These are phyloP conservation scores for Vigna reflexopilosa DNA, from an alignment of 306 rosid genomes.

Conservation along the genomic window DNA sequence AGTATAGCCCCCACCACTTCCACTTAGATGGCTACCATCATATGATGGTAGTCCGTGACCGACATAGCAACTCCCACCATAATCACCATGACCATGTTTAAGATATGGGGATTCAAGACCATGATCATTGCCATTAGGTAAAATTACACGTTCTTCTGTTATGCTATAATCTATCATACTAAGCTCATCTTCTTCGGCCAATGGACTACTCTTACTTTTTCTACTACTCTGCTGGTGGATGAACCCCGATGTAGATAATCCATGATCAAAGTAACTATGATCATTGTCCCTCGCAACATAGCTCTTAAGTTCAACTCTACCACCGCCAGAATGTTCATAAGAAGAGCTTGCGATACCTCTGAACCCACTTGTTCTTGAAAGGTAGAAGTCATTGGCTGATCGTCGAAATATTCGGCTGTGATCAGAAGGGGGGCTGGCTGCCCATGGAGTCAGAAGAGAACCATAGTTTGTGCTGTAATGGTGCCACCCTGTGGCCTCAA, in stretches of 20 bases:
- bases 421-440: slow-evolving; percentile 41
- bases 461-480: slow-evolving; percentile 57
- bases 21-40: slow-evolving; percentile 32
- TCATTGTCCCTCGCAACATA: slow-evolving; percentile 58
- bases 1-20: slow-evolving; percentile 32
- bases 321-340: slow-evolving; percentile 45
- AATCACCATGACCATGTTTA: slow-evolving; percentile 34
- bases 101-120: slow-evolving; percentile 28
- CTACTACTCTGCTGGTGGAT: slow-evolving; percentile 35
- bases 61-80: not conserved
- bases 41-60: slow-evolving; percentile 37
- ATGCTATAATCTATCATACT: slow-evolving; percentile 45
- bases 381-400: slow-evolving; percentile 74
- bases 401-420: slow-evolving; percentile 51
- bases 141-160: slow-evolving; percentile 27
- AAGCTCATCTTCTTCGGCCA: slow-evolving; percentile 69
- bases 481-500: slow-evolving; percentile 63
- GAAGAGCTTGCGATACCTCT: slow-evolving; percentile 33
- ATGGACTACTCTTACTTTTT: slow-evolving; percentile 44
- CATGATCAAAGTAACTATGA: slow-evolving; percentile 47
- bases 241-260: slow-evolving; percentile 41
- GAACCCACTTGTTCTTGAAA: slow-evolving; percentile 53
- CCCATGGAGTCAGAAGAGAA: slow-evolving; percentile 73
- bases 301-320: slow-evolving; percentile 84
- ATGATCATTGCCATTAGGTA: slow-evolving; percentile 14